Percentiles rank a stretch among this genome's conserved stretches.
phyloP scores from a whole-genome alignment of 1,284 basidiomycete genomes.

The Pisolithus thermaeus region DNA sequence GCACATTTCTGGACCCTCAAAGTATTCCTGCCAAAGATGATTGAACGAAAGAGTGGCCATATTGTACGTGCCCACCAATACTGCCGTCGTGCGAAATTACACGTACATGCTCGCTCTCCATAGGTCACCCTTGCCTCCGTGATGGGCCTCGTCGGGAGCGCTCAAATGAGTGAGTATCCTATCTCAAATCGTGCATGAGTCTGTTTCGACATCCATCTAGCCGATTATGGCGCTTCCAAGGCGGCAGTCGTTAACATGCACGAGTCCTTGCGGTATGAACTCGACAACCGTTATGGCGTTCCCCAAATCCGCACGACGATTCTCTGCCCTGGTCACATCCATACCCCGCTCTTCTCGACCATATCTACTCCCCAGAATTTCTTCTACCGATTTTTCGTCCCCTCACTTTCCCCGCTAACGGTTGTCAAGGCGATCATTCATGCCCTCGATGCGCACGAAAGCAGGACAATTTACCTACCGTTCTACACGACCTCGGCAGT shows the following conservation, averaged over 20 bases:
- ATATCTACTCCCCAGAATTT: slow-evolving; percentile 45
- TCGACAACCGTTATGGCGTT: slow-evolving; percentile 63
- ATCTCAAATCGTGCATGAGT: slow-evolving; percentile 3
- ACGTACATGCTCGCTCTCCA: neutral
- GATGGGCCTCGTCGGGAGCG: slow-evolving; percentile 68
- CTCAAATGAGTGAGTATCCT: slow-evolving; percentile 68
- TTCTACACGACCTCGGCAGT: slow-evolving; percentile 63
- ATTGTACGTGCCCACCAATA: slow-evolving; percentile 51
- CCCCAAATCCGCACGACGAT: slow-evolving; percentile 78
- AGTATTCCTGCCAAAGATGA: slow-evolving; percentile 89
- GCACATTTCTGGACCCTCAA: slow-evolving; percentile 90
- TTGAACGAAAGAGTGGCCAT: slow-evolving; percentile 74
- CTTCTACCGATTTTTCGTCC: slow-evolving; percentile 68
- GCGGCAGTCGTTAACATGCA: slow-evolving; percentile 74
- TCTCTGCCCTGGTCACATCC: slow-evolving; percentile 69
- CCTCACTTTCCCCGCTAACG: slow-evolving; percentile 64
- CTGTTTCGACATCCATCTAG: slow-evolving; percentile 35
- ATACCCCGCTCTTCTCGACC: slow-evolving; percentile 69
- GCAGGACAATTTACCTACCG: slow-evolving; percentile 65
- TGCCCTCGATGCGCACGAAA: slow-evolving; percentile 73
- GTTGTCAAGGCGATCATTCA: slow-evolving; percentile 79
- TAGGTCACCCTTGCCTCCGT: slow-evolving; percentile 81
- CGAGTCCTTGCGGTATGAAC: slow-evolving; percentile 78
- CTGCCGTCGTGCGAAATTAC: neutral
- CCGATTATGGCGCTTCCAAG: slow-evolving; percentile 87